Base-by-base conservation (phyloP, 257 asterid genomes). In the Apocynum venetum region DNA sequence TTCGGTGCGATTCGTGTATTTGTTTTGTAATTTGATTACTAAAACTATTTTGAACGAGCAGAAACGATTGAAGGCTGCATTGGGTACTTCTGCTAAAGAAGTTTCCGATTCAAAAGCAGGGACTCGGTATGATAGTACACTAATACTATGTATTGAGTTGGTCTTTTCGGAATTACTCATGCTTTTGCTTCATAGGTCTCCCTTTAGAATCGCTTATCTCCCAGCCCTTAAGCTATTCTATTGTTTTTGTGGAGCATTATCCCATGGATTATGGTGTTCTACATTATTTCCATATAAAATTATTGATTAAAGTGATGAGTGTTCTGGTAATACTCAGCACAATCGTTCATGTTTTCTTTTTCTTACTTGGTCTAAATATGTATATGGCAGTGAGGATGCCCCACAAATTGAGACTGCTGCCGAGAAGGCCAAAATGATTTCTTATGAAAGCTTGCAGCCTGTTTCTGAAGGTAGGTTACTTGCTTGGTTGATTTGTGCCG, bases 1-100 rank as follows among this genome's bases (percentile, higher is more conserved):
- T 81, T 90, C 99, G 0, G 89, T 84, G 63, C 96, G 89, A 86
- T 95, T 95, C 85, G 99, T 95, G 31, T 95, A 95, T 69, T 72
- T 93, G 89, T 90, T 95, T 77, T 95, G 99, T 82, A 95, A 95
- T 87, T 91, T 95, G 93, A 91, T 95, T 74, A 91, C 99, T 7
- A 95, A 95, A 82, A 95, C 99, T 4, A 82, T 95, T 74, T 82
- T 95, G 83, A 87, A 86, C 59, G 97, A 93, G 89, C 87, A 87
- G 86, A 84, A 83, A 87, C 89, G 82, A 76, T 73, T 83, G 68
- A 77, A 76, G 67, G 78, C 83, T 63, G 88, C 88, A n/a, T 35
- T 69, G 75, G 87, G 79, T 46, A 13, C 80, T 78, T 61, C 82
- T 68, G 80, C 82, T 4, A 48, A 78, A 35, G 76, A 57, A 49